These are phyloP conservation scores for Venturia asperata DNA, from an alignment of 2,329 filamentous ascomycete species.

Conservation along the genomic window DNA sequence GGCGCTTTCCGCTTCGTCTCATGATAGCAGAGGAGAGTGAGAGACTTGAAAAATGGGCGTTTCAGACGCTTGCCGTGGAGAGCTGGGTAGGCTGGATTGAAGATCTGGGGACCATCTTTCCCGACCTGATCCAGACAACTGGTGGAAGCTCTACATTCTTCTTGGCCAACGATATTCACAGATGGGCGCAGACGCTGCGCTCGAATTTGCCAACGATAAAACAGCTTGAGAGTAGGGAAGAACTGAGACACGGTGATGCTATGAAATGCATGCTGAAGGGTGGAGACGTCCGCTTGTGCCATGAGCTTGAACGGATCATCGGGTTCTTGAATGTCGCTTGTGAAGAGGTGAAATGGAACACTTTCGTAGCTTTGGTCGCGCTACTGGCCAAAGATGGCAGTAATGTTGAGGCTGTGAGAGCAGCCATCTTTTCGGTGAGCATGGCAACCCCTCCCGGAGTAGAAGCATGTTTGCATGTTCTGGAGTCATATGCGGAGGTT, in stretches of 20 bases:
- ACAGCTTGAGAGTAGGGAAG: not conserved
- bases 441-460: conserved; percentile 22
- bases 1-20: not conserved
- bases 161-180: not conserved
- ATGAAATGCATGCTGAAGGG: not conserved
- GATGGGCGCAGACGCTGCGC: not conserved
- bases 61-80: not conserved
- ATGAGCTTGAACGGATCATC: conserved; percentile 1
- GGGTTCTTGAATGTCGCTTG: not conserved
- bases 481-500: conserved; percentile 23
- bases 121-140: not conserved
- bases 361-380: not conserved
- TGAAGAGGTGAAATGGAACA: not conserved
- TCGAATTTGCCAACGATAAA: not conserved
- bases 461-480: conserved; percentile 25
- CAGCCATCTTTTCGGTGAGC: conserved; percentile 19
- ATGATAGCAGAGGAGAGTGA: not conserved
- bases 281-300: not conserved
- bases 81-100: not conserved
- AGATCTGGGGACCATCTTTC: not conserved
- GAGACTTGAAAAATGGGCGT: not conserved
- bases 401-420: not conserved
- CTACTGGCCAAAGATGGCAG: not conserved
- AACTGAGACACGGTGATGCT: conserved; percentile 3
- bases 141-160: not conserved